These are phyloP conservation scores for Drechslerella coelobrocha DNA, from an alignment of 2,329 filamentous ascomycete genomes.

Conservation along the genomic window DNA sequence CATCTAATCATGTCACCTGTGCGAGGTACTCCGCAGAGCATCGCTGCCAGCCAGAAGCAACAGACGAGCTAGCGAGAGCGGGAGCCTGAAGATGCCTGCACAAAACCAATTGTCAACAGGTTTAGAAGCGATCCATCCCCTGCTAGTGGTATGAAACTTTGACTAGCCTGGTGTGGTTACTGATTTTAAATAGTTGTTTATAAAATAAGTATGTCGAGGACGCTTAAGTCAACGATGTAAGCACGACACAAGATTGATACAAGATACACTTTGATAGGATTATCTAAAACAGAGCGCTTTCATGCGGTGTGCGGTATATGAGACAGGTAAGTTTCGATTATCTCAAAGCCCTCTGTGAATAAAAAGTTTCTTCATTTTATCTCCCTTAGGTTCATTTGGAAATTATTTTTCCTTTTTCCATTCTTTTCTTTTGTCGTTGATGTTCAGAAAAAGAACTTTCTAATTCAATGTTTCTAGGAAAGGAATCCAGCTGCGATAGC, in stretches of 20 bases:
- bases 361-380: not conserved
- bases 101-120: constrained; percentile 17
- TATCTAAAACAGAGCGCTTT: constrained; percentile 25
- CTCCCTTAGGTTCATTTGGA: constrained; percentile 34
- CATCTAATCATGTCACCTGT: constrained; percentile 26
- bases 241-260: not conserved
- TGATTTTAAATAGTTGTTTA: constrained; percentile 3
- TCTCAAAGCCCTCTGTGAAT: constrained; percentile 10
- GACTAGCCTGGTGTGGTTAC: constrained; percentile 25
- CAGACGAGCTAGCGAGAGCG: constrained; percentile 22
- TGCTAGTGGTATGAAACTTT: constrained; percentile 44
- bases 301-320: constrained; percentile 34
- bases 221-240: not conserved
- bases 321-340: constrained; percentile 35
- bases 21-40: constrained; percentile 16
- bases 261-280: not conserved
- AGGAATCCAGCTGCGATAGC: constrained; percentile 36
- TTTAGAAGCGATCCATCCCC: constrained; percentile 27
- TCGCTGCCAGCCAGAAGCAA: not conserved
- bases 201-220: not conserved
- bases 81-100: constrained; percentile 44
- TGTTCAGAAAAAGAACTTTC: constrained; percentile 14
- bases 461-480: constrained; percentile 21
- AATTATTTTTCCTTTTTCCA: constrained; percentile 7
- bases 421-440: constrained; percentile 7